Evolutionary conservation across 441 rosid genomes (phyloP).

Genomic region (Aleurites moluccanus): DNA sequence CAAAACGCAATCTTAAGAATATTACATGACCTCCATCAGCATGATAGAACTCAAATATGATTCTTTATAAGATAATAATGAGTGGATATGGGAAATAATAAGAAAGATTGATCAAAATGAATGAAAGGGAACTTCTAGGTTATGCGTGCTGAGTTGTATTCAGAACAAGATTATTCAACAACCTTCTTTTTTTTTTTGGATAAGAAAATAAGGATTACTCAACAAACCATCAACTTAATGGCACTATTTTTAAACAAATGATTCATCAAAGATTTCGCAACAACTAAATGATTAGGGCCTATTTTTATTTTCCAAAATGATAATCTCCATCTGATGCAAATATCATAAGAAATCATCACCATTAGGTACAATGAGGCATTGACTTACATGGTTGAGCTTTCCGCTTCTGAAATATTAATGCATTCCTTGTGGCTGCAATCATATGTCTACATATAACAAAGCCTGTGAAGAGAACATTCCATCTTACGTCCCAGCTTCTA

Average conservation of each 20-base stretch:
- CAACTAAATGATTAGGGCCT: neutral
- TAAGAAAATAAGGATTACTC: neutral
- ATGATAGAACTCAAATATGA: neutral
- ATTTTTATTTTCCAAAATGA: constrained; percentile 2
- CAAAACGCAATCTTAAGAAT: neutral
- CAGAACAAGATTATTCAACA: constrained; percentile 9
- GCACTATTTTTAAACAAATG: neutral
- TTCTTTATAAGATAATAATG: neutral
- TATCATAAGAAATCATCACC: neutral
- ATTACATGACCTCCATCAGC: neutral
- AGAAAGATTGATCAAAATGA: neutral
- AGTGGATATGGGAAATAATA: neutral
- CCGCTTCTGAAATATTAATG: neutral
- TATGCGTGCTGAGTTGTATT: neutral
- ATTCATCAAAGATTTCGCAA: neutral
- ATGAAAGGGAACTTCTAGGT: neutral
- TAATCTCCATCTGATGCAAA: neutral
- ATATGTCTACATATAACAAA: neutral
- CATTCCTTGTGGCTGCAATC: neutral
- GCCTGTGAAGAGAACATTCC: neutral
- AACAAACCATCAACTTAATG: constrained; percentile 5
- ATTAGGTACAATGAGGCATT: neutral
- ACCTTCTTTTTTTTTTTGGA: neutral
- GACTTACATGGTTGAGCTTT: neutral
- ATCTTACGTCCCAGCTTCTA: neutral